Conservation (phyloP, 495 filamentous ascomycete species). For the Tuber microsphaerosporum region DNA sequence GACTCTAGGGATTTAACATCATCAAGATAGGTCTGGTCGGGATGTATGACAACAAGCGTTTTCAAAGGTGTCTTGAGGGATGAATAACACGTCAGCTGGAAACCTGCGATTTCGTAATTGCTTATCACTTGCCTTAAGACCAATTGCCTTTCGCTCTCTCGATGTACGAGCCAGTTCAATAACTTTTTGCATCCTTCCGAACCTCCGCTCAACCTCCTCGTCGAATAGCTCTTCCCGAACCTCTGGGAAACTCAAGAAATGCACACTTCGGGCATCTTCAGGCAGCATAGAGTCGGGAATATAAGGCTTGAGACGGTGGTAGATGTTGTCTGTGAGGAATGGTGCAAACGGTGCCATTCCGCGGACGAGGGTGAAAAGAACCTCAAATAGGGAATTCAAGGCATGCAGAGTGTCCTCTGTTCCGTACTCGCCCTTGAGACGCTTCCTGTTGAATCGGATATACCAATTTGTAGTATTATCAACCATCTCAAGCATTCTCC, state of each 20-base stretch:
- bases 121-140: slow-evolving; percentile 47
- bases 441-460: slow-evolving; percentile 95
- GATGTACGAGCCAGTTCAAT: slow-evolving; percentile 83
- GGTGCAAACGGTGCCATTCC: slow-evolving; percentile 91
- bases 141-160: slow-evolving; percentile 74
- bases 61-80: slow-evolving; percentile 71
- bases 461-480: slow-evolving; percentile 99
- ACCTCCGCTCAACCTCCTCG: slow-evolving; percentile 72
- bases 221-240: slow-evolving; percentile 84
- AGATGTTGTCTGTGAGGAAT: slow-evolving; percentile 93
- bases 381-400: slow-evolving; percentile 93
- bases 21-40: slow-evolving; percentile 71
- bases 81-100: slow-evolving; percentile 8
- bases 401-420: slow-evolving; percentile 82
- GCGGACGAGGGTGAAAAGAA: slow-evolving; percentile 78
- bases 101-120: not conserved
- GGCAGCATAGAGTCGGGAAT: slow-evolving; percentile 59
- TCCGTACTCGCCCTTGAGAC: slow-evolving; percentile 88
- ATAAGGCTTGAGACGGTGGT: slow-evolving; percentile 71
- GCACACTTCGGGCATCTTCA: slow-evolving; percentile 73
- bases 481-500: slow-evolving; percentile 75
- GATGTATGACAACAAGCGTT: slow-evolving; percentile 81
- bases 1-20: slow-evolving; percentile 75
- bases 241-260: slow-evolving; percentile 86
- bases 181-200: slow-evolving; percentile 87